Percentiles rank a stretch among this genome's conserved stretches.
Conservation (phyloP, 768 basidiomycete genomes). For the Rhodotorula graminis region DNA sequence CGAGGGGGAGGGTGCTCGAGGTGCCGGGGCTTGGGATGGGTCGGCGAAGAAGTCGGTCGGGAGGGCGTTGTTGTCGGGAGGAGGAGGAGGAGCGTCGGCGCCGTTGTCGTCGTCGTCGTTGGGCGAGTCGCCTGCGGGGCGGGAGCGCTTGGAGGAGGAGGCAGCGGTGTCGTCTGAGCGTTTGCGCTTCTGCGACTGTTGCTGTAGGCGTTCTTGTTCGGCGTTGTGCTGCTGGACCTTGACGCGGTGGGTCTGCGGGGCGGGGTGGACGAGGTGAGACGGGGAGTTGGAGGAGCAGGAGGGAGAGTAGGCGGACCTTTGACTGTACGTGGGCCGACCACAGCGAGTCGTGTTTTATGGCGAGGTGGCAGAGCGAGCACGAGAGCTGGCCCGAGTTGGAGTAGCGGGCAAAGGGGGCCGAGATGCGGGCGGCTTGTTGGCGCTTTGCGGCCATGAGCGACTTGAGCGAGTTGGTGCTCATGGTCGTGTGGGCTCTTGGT, state of each 20-base stretch:
- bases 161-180: not conserved
- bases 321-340: slow-evolving; percentile 29
- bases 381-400: slow-evolving; percentile 6
- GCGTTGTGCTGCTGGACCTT: slow-evolving; percentile 16
- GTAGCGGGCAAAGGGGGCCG: slow-evolving; percentile 25
- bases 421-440: slow-evolving; percentile 1
- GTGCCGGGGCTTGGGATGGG: not conserved
- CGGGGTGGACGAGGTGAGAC: not conserved
- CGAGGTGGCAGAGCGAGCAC: slow-evolving; percentile 25
- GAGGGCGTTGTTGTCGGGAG: not conserved
- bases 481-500: not conserved
- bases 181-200: not conserved
- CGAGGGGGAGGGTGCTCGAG: not conserved
- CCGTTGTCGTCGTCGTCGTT: not conserved
- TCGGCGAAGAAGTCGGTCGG: slow-evolving; percentile 28
- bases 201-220: not conserved
- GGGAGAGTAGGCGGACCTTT: slow-evolving; percentile 10
- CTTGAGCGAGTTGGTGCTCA: slow-evolving; percentile 32
- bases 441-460: slow-evolving; percentile 25
- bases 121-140: not conserved
- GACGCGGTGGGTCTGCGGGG: slow-evolving; percentile 31
- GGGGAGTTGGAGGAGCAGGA: too few species aligned
- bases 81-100: not conserved
- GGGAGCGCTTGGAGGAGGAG: not conserved
- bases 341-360: slow-evolving; percentile 20